Evolutionary conservation across 2,329 filamentous ascomycete species (phyloP), one percentile per base, ranked within the genome.

Genomic region (Diaporthe sp.): DNA sequence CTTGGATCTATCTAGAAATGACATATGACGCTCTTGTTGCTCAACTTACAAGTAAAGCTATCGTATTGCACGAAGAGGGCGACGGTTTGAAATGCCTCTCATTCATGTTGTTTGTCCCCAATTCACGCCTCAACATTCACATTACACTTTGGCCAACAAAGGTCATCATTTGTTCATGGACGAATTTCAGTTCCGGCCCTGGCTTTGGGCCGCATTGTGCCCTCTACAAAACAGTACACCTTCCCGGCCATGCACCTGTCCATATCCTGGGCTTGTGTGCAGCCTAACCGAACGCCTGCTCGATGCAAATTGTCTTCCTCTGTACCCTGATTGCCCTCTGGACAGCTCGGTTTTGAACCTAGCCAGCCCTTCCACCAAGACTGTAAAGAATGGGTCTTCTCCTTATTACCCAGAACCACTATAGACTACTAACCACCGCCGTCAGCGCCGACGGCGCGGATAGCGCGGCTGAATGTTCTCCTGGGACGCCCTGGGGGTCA

Each of bases 281-380:
- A 44, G 34, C 34, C 44, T 49, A 65, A 28, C 58, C 25, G 49
- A 76, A 76, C 75, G 75, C 75, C 75, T 58, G 73, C 67, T 57
- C 68, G 67, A 72, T 75, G 72, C 72, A 75, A 46, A 37, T 46
- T 44, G 46, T 31, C 55, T 71, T 46, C 42, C 51, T 37, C 13
- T 37, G 22, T 39, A 37, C 19, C 39, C 22, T 42, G 28, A 15
- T 10, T 19, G 19, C 2, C 68, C 13, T 49, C 28, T 17, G 22
- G 12, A 9, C 8, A 51, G 28, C 19, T n/a, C 12, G 61, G 65
- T 4, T 19, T 25, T 53, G 22, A 51, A 7, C 19, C 46, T 34
- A 19, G 31, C 22, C 15, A 19, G 13, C n/a, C 22, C 22, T 53
- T 53, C 15, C n/a, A 19, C 22, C 22, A 28, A 28, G n/a, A 28